These are phyloP conservation scores for Zoysia matrella DNA, from an alignment of 202 grass and related monocot genomes.

Conservation along the genomic window DNA sequence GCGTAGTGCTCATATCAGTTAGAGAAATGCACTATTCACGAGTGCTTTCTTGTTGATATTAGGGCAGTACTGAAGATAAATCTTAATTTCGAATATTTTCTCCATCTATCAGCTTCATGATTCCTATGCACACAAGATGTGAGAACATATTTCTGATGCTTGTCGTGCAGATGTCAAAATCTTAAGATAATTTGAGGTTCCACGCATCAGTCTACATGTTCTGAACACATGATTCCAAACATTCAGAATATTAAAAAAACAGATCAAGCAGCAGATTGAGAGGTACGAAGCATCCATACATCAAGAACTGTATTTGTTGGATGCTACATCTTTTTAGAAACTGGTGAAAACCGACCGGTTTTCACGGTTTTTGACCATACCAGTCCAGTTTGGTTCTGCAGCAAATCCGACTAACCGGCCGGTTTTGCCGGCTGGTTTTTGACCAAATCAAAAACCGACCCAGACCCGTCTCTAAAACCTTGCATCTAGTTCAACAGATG, in stretches of 20 bases:
- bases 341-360: too few relatives aligned
- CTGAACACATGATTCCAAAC: not conserved
- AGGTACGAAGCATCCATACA: not conserved
- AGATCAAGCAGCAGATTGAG: not conserved
- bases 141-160: not conserved
- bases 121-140: not conserved
- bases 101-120: not conserved
- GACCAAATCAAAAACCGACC: too few relatives aligned
- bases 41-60: not conserved
- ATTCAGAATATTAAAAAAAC: not conserved
- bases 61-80: not conserved
- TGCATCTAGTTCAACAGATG: not conserved
- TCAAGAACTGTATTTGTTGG: not conserved
- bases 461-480: too few relatives aligned
- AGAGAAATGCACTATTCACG: not conserved
- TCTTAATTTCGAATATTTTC: not conserved
- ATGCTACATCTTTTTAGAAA: not conserved
- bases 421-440: too few relatives aligned
- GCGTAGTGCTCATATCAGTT: not conserved
- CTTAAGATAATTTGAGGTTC: not conserved
- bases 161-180: not conserved
- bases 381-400: too few relatives aligned
- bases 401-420: too few relatives aligned
- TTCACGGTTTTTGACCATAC: too few relatives aligned
- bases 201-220: not conserved